phyloP scores from a whole-genome alignment of 345 rosid species.

The Anastatica hierochuntica region DNA sequence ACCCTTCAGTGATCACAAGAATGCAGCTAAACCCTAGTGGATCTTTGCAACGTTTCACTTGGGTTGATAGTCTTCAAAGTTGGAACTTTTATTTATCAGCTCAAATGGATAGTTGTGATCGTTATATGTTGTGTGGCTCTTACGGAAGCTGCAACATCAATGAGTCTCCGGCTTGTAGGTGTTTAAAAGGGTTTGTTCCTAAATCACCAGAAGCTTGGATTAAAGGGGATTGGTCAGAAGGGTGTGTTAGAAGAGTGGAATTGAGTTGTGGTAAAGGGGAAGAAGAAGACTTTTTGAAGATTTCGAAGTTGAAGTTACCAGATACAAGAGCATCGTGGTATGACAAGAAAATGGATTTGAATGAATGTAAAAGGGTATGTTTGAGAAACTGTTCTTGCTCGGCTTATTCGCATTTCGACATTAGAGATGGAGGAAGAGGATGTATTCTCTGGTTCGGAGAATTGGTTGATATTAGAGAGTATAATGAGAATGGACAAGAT shows the following conservation, averaged over 20 bases:
- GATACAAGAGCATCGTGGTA: slow-evolving; percentile 42
- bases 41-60: slow-evolving; percentile 39
- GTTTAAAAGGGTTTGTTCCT: slow-evolving; percentile 57
- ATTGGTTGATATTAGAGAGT: slow-evolving; percentile 33
- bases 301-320: slow-evolving; percentile 61
- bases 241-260: slow-evolving; percentile 50
- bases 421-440: slow-evolving; percentile 35
- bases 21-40: slow-evolving; percentile 42
- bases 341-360: slow-evolving; percentile 25
- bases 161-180: slow-evolving; percentile 69
- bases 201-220: slow-evolving; percentile 44
- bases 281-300: slow-evolving; percentile 39
- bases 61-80: slow-evolving; percentile 36
- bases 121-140: slow-evolving; percentile 53
- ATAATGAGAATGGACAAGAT: slow-evolving; percentile 53
- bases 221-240: slow-evolving; percentile 52
- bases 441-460: slow-evolving; percentile 48
- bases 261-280: slow-evolving; percentile 36
- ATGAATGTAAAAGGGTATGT: slow-evolving; percentile 36
- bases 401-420: slow-evolving; percentile 36
- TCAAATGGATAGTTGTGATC: slow-evolving; percentile 79
- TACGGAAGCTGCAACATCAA: slow-evolving; percentile 68
- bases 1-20: slow-evolving; percentile 38
- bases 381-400: slow-evolving; percentile 39
- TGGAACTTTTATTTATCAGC: slow-evolving; percentile 79